Conservation (phyloP, 2,329 filamentous ascomycete genomes). For the Fusarium falciforme region DNA sequence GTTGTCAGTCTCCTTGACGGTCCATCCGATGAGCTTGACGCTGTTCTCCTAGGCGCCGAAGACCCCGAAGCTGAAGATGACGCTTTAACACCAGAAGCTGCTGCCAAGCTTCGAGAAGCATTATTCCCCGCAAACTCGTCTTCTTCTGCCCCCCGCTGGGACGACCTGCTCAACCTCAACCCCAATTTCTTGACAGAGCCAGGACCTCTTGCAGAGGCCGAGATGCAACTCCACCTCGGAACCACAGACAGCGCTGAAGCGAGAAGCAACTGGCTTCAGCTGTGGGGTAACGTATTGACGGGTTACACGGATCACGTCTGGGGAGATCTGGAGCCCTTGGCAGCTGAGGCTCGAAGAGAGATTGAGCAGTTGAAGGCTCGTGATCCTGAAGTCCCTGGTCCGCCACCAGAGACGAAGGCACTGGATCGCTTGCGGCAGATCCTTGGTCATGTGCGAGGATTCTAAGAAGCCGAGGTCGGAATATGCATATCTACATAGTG, state of each 20-base stretch:
- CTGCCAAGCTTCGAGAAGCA: conserved; percentile 49
- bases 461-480: conserved; percentile 17
- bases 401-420: conserved; percentile 43
- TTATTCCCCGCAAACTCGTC: conserved; percentile 49
- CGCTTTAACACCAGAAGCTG: conserved; percentile 43
- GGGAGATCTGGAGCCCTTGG: conserved; percentile 70
- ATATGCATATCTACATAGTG: conserved; percentile 1
- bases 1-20: conserved; percentile 53
- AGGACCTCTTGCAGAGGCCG: conserved; percentile 27
- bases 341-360: conserved; percentile 67
- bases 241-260: conserved; percentile 52
- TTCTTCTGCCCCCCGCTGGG: conserved; percentile 49
- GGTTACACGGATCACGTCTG: conserved; percentile 75
- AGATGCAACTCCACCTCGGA: conserved; percentile 51
- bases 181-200: conserved; percentile 54
- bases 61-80: conserved; percentile 40
- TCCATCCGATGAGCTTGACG: conserved; percentile 35
- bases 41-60: conserved; percentile 30
- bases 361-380: conserved; percentile 54
- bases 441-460: conserved; percentile 51
- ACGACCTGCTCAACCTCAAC: conserved; percentile 62
- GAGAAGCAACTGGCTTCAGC: conserved; percentile 60
- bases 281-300: conserved; percentile 68
- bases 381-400: conserved; percentile 29
- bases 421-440: conserved; percentile 52